phyloP scores from a whole-genome alignment of 179 eudicot species.

The Carnegiea gigantea region DNA sequence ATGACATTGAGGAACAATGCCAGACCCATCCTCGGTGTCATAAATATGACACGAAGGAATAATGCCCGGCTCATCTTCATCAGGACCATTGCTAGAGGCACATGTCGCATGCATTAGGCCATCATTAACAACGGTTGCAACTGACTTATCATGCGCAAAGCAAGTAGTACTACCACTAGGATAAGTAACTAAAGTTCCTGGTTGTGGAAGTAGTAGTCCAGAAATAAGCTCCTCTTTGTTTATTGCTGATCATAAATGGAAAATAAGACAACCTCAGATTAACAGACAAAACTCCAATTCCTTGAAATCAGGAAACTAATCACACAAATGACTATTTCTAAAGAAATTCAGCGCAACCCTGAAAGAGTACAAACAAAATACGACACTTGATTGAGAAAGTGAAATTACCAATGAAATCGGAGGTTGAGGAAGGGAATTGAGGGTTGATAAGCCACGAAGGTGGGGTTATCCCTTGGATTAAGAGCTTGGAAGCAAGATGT shows the following conservation, averaged over 20 bases:
- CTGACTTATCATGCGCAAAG: slow-evolving; percentile 37
- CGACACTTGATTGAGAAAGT: neutral
- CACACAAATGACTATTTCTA: neutral
- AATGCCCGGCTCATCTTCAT: slow-evolving; percentile 37
- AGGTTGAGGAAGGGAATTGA: slow-evolving; percentile 25
- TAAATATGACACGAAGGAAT: slow-evolving; percentile 24
- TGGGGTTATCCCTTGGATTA: slow-evolving; percentile 69
- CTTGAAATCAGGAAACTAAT: neutral
- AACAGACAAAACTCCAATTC: neutral
- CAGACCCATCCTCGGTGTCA: slow-evolving; percentile 22
- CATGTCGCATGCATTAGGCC: slow-evolving; percentile 31
- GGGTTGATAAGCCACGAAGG: slow-evolving; percentile 71
- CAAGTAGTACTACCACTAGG: slow-evolving; percentile 25
- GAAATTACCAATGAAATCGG: slow-evolving; percentile 50
- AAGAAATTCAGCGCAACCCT: neutral
- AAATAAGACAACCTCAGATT: neutral
- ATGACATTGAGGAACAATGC: slow-evolving; percentile 7
- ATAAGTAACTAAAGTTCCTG: slow-evolving; percentile 34
- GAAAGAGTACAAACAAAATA: neutral
- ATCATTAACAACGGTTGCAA: slow-evolving; percentile 26
- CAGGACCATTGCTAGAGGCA: slow-evolving; percentile 34
- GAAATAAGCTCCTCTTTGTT: slow-evolving; percentile 79
- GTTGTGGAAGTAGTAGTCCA: slow-evolving; percentile 59
- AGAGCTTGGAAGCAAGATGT: slow-evolving; percentile 71
- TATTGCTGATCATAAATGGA: slow-evolving; percentile 44